A percentile compares a stretch with the other conserved stretches of the same genome.
Evolutionary conservation across 2,329 filamentous ascomycete species (phyloP).

Genomic region (Cadophora sp.): DNA sequence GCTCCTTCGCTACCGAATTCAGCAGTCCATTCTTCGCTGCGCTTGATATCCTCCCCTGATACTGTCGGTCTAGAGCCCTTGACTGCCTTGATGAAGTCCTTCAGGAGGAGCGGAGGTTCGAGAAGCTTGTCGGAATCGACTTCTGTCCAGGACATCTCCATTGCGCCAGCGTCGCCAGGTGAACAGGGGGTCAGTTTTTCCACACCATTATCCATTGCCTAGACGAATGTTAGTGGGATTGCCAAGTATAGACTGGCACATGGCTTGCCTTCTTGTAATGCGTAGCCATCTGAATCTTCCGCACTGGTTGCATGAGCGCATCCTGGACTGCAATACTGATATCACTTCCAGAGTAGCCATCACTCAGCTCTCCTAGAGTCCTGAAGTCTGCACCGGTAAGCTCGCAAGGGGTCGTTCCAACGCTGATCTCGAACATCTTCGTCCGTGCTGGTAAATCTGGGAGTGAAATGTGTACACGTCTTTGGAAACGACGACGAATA

Average conservation of each 20-base stretch:
- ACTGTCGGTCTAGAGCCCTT: slow-evolving; percentile 90
- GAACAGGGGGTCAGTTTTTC: slow-evolving; percentile 88
- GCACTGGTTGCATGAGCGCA: slow-evolving; percentile 94
- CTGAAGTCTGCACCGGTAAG: slow-evolving; percentile 80
- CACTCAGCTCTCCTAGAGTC: slow-evolving; percentile 79
- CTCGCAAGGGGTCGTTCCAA: slow-evolving; percentile 91
- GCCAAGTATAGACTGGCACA: background rate
- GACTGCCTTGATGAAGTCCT: slow-evolving; percentile 94
- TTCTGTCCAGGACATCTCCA: slow-evolving; percentile 93
- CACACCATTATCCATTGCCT: slow-evolving; percentile 74
- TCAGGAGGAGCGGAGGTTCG: slow-evolving; percentile 84
- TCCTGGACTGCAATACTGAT: slow-evolving; percentile 96
- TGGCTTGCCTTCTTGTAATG: slow-evolving; percentile 87
- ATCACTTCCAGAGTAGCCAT: slow-evolving; percentile 96
- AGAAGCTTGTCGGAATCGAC: slow-evolving; percentile 83
- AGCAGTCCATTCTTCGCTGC: slow-evolving; percentile 91
- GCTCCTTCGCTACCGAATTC: slow-evolving; percentile 92
- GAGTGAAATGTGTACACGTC: slow-evolving; percentile 92
- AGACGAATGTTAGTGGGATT: slow-evolving; percentile 23
- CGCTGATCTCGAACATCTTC: slow-evolving; percentile 81
- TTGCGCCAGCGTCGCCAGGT: slow-evolving; percentile 83
- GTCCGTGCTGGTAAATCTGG: slow-evolving; percentile 87
- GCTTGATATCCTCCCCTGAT: slow-evolving; percentile 80
- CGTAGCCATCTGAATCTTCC: slow-evolving; percentile 96
- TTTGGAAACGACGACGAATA: slow-evolving; percentile 94